Conservation (phyloP, 768 basidiomycete genomes). For the Leccinellum luteum region DNA sequence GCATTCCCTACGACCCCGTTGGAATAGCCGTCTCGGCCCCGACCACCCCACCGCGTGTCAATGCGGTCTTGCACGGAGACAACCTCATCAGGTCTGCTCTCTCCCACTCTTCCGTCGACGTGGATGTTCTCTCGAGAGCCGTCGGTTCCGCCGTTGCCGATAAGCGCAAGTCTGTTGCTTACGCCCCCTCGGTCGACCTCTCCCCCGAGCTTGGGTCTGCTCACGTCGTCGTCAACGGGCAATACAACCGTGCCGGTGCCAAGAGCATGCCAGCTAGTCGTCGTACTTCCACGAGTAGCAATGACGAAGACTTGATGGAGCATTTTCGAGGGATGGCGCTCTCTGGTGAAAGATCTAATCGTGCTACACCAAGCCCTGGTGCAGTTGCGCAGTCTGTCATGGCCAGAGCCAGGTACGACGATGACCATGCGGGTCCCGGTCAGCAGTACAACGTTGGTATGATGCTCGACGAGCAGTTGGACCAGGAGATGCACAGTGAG, state of each 20-base stretch:
- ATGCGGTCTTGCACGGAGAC: slow-evolving; percentile 64
- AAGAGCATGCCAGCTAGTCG: slow-evolving; percentile 94
- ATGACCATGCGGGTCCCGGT: slow-evolving; percentile 57
- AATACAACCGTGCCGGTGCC: slow-evolving; percentile 71
- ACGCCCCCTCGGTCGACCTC: slow-evolving; percentile 72
- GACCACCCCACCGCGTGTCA: slow-evolving; percentile 82
- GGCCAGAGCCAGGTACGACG: slow-evolving; percentile 50
- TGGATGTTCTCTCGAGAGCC: slow-evolving; percentile 62
- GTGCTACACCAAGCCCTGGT: slow-evolving; percentile 54
- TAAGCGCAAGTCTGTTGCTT: slow-evolving; percentile 86
- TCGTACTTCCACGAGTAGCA: slow-evolving; percentile 83
- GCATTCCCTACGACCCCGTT: slow-evolving; percentile 63
- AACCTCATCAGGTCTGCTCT: slow-evolving; percentile 41
- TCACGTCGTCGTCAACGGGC: slow-evolving; percentile 43
- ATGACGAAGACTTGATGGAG: slow-evolving; percentile 77
- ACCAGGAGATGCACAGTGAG: slow-evolving; percentile 93
- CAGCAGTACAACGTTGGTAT: slow-evolving; percentile 78
- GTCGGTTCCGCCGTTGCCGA: slow-evolving; percentile 65
- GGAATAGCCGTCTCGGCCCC: slow-evolving; percentile 83
- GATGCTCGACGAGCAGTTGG: slow-evolving; percentile 91
- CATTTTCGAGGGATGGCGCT: slow-evolving; percentile 74
- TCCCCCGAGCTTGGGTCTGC: slow-evolving; percentile 62
- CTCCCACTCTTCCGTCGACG: slow-evolving; percentile 54
- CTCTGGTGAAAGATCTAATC: slow-evolving; percentile 56
- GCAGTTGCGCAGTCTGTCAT: slow-evolving; percentile 54